Conservation (phyloP, 108 stramenopile genomes). For the Seminavis robusta region DNA sequence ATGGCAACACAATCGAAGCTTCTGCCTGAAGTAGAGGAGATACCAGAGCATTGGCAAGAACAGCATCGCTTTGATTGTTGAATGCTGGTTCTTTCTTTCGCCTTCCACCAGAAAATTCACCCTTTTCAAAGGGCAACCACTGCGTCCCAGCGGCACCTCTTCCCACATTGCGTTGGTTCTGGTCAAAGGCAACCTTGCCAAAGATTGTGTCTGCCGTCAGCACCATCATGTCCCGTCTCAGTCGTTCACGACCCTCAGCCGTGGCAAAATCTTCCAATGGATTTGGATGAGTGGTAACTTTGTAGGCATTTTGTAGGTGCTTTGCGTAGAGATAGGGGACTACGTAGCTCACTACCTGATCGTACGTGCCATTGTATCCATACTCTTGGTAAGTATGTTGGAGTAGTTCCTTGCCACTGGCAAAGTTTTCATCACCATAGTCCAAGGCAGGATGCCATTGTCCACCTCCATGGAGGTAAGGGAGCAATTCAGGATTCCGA, state of each 20-base stretch:
- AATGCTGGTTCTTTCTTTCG: too few relatives aligned
- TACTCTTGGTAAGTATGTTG: constrained; percentile 4
- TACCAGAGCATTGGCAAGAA: too few relatives aligned
- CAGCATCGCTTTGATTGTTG: too few relatives aligned
- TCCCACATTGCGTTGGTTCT: constrained; percentile 42
- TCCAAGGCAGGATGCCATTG: constrained; percentile 47
- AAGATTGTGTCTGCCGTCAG: constrained; percentile 47
- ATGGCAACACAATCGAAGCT: too few relatives aligned
- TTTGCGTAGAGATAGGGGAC: constrained; percentile 35
- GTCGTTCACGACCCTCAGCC: constrained; percentile 25
- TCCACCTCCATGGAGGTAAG: constrained; percentile 42
- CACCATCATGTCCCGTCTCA: constrained; percentile 34
- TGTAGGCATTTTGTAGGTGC: constrained; percentile 22
- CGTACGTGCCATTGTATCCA: constrained; percentile 32
- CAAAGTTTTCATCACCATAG: constrained; percentile 43
- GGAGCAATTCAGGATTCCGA: constrained; percentile 16
- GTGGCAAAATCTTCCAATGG: constrained; percentile 11
- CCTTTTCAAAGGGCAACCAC: too few relatives aligned
- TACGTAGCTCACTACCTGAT: constrained; percentile 35
- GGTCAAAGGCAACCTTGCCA: constrained; percentile 44
- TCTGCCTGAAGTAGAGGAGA: too few relatives aligned
- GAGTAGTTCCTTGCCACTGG: constrained; percentile 24
- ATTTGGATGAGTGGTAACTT: constrained; percentile 19
- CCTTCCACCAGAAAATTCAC: too few relatives aligned
- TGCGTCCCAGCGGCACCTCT: constrained; percentile 52